These are phyloP conservation scores for Rhodomyrtus tomentosa DNA, from an alignment of 345 rosid species.

Conservation along the genomic window DNA sequence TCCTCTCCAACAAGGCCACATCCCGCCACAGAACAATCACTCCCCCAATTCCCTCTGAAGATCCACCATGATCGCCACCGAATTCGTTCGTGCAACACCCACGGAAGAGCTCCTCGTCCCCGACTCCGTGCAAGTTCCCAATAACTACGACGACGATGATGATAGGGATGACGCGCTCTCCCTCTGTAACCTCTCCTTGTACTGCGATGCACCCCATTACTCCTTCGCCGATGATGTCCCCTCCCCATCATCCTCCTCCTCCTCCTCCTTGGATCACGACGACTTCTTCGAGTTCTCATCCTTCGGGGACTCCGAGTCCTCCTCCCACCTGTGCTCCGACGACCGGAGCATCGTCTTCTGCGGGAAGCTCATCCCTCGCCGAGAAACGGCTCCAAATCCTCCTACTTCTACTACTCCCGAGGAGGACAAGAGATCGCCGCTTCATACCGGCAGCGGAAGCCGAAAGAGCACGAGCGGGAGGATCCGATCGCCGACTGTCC, in stretches of 20 bases:
- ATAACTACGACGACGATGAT: background rate
- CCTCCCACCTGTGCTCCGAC: background rate
- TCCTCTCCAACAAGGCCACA: background rate
- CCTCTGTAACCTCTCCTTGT: constrained; percentile 5
- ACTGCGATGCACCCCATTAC: background rate
- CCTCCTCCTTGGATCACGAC: background rate
- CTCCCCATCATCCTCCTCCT: background rate
- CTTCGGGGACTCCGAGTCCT: background rate
- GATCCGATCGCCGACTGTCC: background rate
- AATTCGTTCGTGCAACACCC: background rate
- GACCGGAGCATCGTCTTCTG: constrained; percentile 4
- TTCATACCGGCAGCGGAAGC: background rate
- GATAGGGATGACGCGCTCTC: constrained; percentile 5
- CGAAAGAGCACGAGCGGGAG: background rate
- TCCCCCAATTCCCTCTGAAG: background rate
- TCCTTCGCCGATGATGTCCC: background rate
- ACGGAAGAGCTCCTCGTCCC: background rate
- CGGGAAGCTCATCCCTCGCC: constrained; percentile 4
- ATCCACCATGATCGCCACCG: background rate
- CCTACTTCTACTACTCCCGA: background rate
- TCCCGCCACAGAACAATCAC: background rate
- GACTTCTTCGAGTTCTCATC: constrained; percentile 7
- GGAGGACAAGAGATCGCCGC: background rate
- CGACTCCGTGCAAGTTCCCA: too few species aligned
- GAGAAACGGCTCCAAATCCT: background rate